Evolutionary conservation across 2,329 filamentous ascomycete genomes (phyloP).

Genomic region (Cladosporium sp.): DNA sequence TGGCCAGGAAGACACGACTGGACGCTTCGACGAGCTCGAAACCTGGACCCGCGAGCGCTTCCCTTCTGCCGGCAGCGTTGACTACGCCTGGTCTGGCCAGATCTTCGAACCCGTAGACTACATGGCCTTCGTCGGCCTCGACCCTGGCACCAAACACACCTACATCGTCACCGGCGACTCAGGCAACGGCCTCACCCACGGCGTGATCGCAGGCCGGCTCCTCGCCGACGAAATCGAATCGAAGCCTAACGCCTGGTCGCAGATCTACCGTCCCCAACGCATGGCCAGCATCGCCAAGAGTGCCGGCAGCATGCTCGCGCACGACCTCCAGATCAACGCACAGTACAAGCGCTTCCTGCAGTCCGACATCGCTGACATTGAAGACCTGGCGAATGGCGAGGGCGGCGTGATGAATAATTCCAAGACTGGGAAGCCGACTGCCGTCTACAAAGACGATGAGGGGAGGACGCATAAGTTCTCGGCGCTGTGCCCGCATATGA

Average conservation of each 20-base stretch:
- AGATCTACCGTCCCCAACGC: slow-evolving; percentile 54
- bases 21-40: slow-evolving; percentile 54
- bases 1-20: slow-evolving; percentile 47
- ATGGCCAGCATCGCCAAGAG: slow-evolving; percentile 48
- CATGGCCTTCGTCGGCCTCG: slow-evolving; percentile 58
- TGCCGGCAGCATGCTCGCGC: slow-evolving; percentile 47
- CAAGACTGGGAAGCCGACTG: slow-evolving; percentile 49
- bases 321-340: slow-evolving; percentile 57
- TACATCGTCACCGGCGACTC: slow-evolving; percentile 60
- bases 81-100: slow-evolving; percentile 61
- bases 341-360: slow-evolving; percentile 58
- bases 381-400: slow-evolving; percentile 51
- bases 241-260: slow-evolving; percentile 51
- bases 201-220: slow-evolving; percentile 53
- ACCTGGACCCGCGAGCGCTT: slow-evolving; percentile 56
- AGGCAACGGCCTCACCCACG: slow-evolving; percentile 59
- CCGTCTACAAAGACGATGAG: slow-evolving; percentile 58
- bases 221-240: slow-evolving; percentile 57
- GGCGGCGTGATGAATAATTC: slow-evolving; percentile 55
- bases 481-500: slow-evolving; percentile 58
- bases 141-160: slow-evolving; percentile 53
- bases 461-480: slow-evolving; percentile 54
- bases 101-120: slow-evolving; percentile 57
- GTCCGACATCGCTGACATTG: slow-evolving; percentile 58
- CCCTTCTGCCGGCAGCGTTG: slow-evolving; percentile 49